Evolutionary conservation across 176 grass and related monocot genomes (phyloP), one percentile per base, ranked within the genome.

Genomic region (Coix lacrymajobi): DNA sequence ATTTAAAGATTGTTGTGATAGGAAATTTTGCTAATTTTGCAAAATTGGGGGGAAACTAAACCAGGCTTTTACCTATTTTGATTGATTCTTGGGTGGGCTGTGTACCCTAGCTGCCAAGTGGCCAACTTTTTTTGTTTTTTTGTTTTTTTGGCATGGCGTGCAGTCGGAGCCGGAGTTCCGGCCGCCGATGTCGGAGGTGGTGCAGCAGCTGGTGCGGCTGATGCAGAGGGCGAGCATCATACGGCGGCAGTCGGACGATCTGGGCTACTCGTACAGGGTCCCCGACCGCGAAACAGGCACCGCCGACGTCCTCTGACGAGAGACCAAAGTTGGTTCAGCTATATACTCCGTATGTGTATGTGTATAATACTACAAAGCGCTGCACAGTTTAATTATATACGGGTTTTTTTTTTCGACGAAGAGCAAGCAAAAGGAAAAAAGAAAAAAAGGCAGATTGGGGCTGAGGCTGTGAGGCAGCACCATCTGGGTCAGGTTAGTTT

Each of bases 81-180:
- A n/a, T n/a, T n/a, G n/a, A n/a, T n/a, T n/a, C n/a, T n/a, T n/a
- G n/a, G n/a, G n/a, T n/a, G n/a, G n/a, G n/a, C n/a, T n/a, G n/a
- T n/a, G n/a, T n/a, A n/a, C n/a, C n/a, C n/a, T n/a, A n/a, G n/a
- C n/a, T n/a, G n/a, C n/a, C n/a, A n/a, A n/a, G n/a, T n/a, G 15
- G 67, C 71, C 17, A 71, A 52, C 60, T 12, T 60, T 63, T 89
- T n/a, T n/a, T n/a, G n/a, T n/a, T n/a, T n/a, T n/a, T n/a, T n/a
- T n/a, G n/a, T n/a, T n/a, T n/a, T n/a, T n/a, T n/a, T n/a, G n/a
- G n/a, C n/a, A n/a, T n/a, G n/a, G n/a, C 0, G 20, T 58, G 79
- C 63, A 98, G 96, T 83, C 93, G n/a, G 91, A 93, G 66, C 93
- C 96, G 8, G 96, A 98, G 81, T 98, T 98, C 87, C 92, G 96